Percentiles rank a stretch among this genome's conserved stretches.
Conservation (phyloP, 2,329 filamentous ascomycete genomes). For the Ambrosiella xylebori region DNA sequence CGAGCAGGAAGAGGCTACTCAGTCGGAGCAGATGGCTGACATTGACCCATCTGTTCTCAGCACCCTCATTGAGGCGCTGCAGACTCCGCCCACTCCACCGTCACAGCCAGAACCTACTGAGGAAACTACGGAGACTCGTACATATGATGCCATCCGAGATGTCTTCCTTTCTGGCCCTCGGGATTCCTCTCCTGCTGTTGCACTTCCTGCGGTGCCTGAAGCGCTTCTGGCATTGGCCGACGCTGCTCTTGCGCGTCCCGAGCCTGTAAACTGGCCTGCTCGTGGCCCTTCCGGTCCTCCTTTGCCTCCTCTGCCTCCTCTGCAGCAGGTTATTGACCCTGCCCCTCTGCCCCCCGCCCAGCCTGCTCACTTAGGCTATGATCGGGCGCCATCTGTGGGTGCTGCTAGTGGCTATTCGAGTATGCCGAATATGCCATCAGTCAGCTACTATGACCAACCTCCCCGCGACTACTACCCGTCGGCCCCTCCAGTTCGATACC, state of each 20-base stretch:
- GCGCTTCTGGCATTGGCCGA: neutral
- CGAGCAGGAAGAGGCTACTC: slow-evolving; percentile 2
- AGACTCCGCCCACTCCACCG: slow-evolving; percentile 4
- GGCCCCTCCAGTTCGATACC: neutral
- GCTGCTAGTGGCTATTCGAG: neutral
- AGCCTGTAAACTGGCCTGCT: neutral
- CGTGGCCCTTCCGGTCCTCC: neutral
- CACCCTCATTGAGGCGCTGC: slow-evolving; percentile 3
- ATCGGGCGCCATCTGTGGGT: neutral
- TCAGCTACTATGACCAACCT: neutral
- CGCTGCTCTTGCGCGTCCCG: neutral
- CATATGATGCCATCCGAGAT: slow-evolving; percentile 22
- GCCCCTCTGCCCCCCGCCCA: neutral
- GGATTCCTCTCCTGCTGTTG: neutral
- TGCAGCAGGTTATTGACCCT: neutral
- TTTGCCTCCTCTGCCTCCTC: neutral
- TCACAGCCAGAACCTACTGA: slow-evolving; percentile 9
- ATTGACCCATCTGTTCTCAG: neutral
- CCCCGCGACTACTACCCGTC: neutral
- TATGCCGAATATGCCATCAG: neutral
- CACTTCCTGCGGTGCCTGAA: neutral
- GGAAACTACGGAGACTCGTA: slow-evolving; percentile 8
- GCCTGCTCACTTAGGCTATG: neutral
- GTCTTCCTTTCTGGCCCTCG: slow-evolving; percentile 14
- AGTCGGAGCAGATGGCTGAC: neutral